Conservation (phyloP, 164 flowering plant species). For the Berberis vulgaris region DNA sequence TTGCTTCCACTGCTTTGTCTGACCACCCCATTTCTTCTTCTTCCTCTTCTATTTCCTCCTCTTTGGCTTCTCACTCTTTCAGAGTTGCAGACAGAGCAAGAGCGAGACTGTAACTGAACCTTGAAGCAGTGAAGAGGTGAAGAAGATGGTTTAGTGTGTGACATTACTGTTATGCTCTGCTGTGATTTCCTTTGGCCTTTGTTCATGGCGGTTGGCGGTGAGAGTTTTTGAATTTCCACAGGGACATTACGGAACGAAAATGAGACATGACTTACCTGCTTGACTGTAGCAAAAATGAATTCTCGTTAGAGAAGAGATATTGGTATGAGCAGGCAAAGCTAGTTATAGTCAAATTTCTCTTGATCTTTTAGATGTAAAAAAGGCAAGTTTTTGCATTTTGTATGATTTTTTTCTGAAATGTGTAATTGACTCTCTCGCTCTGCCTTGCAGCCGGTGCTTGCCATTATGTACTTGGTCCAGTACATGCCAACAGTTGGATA, state of each 20-base stretch:
- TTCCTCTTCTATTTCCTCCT: constrained; percentile 2
- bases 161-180: no score
- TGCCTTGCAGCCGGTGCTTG: constrained; percentile 81
- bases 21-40: constrained; percentile 32
- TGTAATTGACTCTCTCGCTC: background rate
- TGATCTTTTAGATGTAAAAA: background rate
- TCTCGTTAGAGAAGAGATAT: background rate
- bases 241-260: no score
- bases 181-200: no score
- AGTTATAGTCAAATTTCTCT: no score
- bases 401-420: no score
- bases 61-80: background rate
- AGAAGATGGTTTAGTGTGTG: background rate
- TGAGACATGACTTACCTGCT: no score
- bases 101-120: background rate
- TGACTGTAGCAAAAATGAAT: no score
- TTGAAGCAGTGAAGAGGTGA: background rate
- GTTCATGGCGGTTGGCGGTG: no score
- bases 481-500: constrained; percentile 84
- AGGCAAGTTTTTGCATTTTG: background rate
- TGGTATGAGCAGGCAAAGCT: background rate
- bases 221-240: no score
- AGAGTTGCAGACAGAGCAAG: background rate
- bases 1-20: constrained; percentile 13
- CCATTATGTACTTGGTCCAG: constrained; percentile 91